Evolutionary conservation across 768 basidiomycete species (phyloP), one percentile per base, ranked within the genome.

Genomic region (Psilocybe subaeruginosa): DNA sequence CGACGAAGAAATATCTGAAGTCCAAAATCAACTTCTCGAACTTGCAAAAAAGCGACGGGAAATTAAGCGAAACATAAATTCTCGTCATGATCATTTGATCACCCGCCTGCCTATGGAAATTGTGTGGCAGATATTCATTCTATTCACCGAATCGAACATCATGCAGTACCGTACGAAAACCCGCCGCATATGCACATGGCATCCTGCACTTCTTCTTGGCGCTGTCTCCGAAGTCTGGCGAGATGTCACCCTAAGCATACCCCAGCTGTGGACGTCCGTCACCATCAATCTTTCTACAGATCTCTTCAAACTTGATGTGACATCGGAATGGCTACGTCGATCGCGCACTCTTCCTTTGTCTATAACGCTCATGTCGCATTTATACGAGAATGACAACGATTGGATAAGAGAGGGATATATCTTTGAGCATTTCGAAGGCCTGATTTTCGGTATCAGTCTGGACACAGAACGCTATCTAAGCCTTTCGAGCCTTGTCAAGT

Each of bases 171-270:
- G 4, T 1, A 33, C 5, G 8, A 11, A 29, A 11, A 3, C 11
- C 16, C 30, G 16, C 33, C 51, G 3, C 8, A n/a, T 17, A 17
- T 17, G 30, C 17, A 3, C 16, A 7, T 35, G 31, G 51, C 8
- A 35, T 53, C 31, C 33, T 37, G 4, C 52, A 43, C 16, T 53
- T 29, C 46, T 59, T 59, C 17, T 51, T 19, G 30, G 23, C 37
- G 23, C 53, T 45, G 58, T 59, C 2, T 59, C 50, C 29, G 27
- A 14, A 12, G 31, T 11, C 16, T 59, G 58, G 58, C 37, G 58
- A 3, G 11, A 17, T n/a, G 31, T 59, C 23, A 41, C 41, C 31
- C 29, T 59, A 2, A 6, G 27, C 31, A 35, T 39, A 19, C 50
- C 51, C 6, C 17, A 33, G 27, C 16, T 59, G 8, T 59, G 58